Conservation (phyloP, 176 grass and related monocot genomes). For the Oryza nivara region DNA sequence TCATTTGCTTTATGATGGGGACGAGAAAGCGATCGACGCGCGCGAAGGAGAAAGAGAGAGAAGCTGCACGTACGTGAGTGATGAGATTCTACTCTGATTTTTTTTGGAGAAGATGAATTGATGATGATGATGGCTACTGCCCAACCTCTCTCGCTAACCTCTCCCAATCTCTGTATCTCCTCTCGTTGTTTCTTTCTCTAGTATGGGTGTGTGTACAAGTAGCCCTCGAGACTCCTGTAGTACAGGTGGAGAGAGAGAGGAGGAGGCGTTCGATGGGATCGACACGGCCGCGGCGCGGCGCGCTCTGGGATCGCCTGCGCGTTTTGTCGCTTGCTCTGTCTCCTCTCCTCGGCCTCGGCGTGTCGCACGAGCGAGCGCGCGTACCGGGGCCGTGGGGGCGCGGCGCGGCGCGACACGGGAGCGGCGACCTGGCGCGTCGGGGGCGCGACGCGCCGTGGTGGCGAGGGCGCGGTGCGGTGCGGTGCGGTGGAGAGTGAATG, state of each 20-base stretch:
- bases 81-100: not conserved
- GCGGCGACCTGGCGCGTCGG: not conserved
- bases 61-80: slow-evolving; percentile 4
- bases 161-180: not conserved
- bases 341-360: not conserved
- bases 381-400: no score
- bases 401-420: not conserved
- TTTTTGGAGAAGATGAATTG: not conserved
- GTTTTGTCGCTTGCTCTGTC: not conserved
- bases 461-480: not conserved
- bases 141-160: not conserved
- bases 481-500: not conserved
- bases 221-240: not conserved
- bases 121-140: not conserved
- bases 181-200: not conserved
- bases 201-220: not conserved
- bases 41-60: not conserved
- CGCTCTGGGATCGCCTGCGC: not conserved
- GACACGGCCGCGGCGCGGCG: not conserved
- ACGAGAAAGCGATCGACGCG: not conserved
- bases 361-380: no score
- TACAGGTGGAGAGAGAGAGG: not conserved
- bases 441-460: not conserved
- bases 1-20: slow-evolving; percentile 4
- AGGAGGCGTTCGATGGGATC: not conserved